Evolutionary conservation across 257 asterid genomes (phyloP).

Genomic region (Paulownia fortunei): DNA sequence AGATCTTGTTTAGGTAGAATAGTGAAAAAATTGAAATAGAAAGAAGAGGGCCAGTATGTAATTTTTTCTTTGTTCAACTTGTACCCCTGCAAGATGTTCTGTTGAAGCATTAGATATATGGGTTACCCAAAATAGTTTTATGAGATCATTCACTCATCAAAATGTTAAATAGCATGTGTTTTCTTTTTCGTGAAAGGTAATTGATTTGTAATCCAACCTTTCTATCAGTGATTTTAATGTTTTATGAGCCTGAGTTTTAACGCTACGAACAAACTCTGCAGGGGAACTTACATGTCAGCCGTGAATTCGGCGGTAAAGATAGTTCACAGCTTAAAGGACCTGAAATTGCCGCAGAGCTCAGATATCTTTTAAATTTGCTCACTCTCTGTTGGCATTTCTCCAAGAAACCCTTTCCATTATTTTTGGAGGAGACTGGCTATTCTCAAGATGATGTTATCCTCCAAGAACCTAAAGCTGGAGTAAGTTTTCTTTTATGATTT

Average conservation of each 20-base stretch:
- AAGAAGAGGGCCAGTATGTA: neutral
- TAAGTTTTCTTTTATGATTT: slow-evolving; percentile 46
- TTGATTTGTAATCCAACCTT: neutral
- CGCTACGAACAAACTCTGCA: slow-evolving; percentile 43
- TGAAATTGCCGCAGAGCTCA: slow-evolving; percentile 79
- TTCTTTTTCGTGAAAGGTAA: neutral
- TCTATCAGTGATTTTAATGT: neutral
- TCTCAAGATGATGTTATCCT: slow-evolving; percentile 82
- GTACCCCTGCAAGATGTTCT: slow-evolving; percentile 4
- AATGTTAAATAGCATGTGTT: slow-evolving; percentile 2
- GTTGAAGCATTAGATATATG: slow-evolving; percentile 1
- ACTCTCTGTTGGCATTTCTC: slow-evolving; percentile 98
- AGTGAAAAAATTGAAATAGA: neutral
- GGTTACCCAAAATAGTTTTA: neutral
- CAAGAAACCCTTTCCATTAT: slow-evolving; percentile 79
- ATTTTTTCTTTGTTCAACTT: neutral
- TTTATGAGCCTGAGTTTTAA: slow-evolving; percentile 20
- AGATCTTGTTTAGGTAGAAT: neutral
- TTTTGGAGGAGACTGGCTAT: slow-evolving; percentile 93
- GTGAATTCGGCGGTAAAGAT: slow-evolving; percentile 85
- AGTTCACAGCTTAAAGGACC: slow-evolving; percentile 79
- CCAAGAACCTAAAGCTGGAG: slow-evolving; percentile 99
- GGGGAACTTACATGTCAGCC: slow-evolving; percentile 80
- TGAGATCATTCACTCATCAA: slow-evolving; percentile 3
- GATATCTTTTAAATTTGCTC: slow-evolving; percentile 73